Conservation (phyloP, 2,329 filamentous ascomycete species). For the Fusarium sp. region DNA sequence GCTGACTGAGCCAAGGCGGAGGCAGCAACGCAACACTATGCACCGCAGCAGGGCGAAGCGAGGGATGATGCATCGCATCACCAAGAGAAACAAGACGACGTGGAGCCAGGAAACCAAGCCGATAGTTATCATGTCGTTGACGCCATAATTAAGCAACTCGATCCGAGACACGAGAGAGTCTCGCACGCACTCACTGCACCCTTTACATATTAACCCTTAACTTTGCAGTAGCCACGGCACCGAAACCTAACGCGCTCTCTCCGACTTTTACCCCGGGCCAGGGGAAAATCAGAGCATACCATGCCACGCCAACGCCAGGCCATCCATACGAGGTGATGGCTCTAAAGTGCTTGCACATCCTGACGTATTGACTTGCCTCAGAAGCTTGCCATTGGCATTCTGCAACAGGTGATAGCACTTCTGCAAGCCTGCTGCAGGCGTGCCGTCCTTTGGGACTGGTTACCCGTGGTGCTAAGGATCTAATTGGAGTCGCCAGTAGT, state of each 20-base stretch:
- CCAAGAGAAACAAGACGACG: constrained; percentile 21
- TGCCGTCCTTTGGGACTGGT: constrained; percentile 20
- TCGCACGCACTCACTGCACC: constrained; percentile 7
- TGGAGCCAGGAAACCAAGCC: constrained; percentile 7
- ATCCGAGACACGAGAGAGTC: constrained; percentile 32
- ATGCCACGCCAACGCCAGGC: neutral
- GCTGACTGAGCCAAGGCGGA: constrained; percentile 20
- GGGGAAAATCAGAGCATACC: neutral
- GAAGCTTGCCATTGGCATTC: constrained; percentile 22
- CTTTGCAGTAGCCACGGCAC: constrained; percentile 23
- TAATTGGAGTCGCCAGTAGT: constrained; percentile 15
- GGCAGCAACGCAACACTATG: constrained; percentile 28
- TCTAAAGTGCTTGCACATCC: constrained; percentile 40
- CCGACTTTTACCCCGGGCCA: constrained; percentile 6
- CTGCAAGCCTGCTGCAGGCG: constrained; percentile 32
- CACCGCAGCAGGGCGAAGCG: constrained; percentile 28
- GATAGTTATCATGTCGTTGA: constrained; percentile 19
- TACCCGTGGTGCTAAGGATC: constrained; percentile 20
- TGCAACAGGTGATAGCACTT: constrained; percentile 23
- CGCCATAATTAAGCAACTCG: constrained; percentile 28
- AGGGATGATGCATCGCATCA: constrained; percentile 37
- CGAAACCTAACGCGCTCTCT: constrained; percentile 22
- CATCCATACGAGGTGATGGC: constrained; percentile 5
- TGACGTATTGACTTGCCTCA: constrained; percentile 14
- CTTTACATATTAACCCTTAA: constrained; percentile 20